Base-by-base conservation (phyloP, 169 alveolate genomes). In the Toxoplasma gondii region DNA sequence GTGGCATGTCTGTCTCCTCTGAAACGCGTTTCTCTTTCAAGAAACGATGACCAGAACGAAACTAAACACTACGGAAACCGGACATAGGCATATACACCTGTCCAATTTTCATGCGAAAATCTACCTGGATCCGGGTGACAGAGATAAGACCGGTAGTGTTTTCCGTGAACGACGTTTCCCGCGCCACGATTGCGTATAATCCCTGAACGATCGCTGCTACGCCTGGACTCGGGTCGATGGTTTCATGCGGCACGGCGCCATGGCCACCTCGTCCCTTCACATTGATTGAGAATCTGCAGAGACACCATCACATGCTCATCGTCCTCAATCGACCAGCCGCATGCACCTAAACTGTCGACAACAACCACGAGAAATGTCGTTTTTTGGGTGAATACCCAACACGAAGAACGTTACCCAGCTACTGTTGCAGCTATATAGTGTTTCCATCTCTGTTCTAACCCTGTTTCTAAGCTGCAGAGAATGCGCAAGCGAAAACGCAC, bases 191-290 rank as follows among this genome's bases (percentile, higher is more conserved):
- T 27, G 87, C 94, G 54, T 94, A 58, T 27, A 91, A 39, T 43
- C 82, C 74, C 86, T 81, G 94, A 45, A 91, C 92, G 58, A 93
- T 84, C 41, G 95, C 88, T 0, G 94, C 88, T 12, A 87, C 94
- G n/a, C 95, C 96, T 58, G 94, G 86, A 34, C 80, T 53, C 29
- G 96, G 96, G 90, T 94, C 96, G 78, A 39, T 87, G 53, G 84
- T 69, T 90, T 91, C 58, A 4, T 19, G 74, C 5, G 94, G 96
- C 93, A 78, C 54, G 39, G 94, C 96, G 44, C 92, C 96, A 36
- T 94, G 96, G 74, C 96, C 96, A 36, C 96, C 96, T 39, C 31
- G 41, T 0, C 96, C 96, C 54, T 67, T 45, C 38, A 94, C n/a
- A 7, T 54, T 90, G 64, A 94, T 74, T 53, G 64, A 58, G 58